Evolutionary conservation across 83 land plant species (phyloP), one percentile per base, ranked within the genome.

Genomic region (Picea abies): DNA sequence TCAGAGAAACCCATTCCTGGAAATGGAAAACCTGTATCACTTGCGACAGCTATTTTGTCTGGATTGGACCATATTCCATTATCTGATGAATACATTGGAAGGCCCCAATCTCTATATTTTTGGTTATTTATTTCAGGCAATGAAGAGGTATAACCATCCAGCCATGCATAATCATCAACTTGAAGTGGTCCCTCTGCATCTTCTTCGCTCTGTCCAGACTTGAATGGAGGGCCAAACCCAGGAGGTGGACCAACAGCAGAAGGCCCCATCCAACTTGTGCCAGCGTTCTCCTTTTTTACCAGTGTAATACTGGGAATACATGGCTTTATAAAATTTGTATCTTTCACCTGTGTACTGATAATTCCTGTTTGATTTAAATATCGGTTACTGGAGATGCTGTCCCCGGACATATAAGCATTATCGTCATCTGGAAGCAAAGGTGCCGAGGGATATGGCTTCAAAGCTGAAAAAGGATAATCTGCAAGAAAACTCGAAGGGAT

Each of bases 91-190:
- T 49, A 79, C 76, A 78, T 78, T 80, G 70, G 72, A 56, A 22
- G 66, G 63, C 60, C 82, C 91, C 77, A 66, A 12, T 35, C 79
- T 80, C 79, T 47, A 82, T 29, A n/a, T 41, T 63, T 82, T 70
- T 76, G 76, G 29, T 29, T 62, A 62, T 86, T 80, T 5, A 29
- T 49, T 7, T 62, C 81, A 16, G 82, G 72, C 47, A 88, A 81
- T 22, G 84, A 69, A 60, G 79, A 29, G 41, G 26, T 89, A 83
- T 93, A 95, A 26, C 90, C 94, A 90, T 95, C 94, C 52, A 95
- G 87, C 92, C 96, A 95, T 41, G 93, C 90, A 83, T 95, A 95
- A 82, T 95, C 97, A 86, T 95, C 97, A 68, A 87, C 79, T 37
- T 25, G 65, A 70, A 62, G 68, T 35, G 82, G 85, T 52, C 86